These are phyloP conservation scores for Sphaerulina musiva DNA, from an alignment of 2,329 filamentous ascomycete genomes.

Conservation along the genomic window DNA sequence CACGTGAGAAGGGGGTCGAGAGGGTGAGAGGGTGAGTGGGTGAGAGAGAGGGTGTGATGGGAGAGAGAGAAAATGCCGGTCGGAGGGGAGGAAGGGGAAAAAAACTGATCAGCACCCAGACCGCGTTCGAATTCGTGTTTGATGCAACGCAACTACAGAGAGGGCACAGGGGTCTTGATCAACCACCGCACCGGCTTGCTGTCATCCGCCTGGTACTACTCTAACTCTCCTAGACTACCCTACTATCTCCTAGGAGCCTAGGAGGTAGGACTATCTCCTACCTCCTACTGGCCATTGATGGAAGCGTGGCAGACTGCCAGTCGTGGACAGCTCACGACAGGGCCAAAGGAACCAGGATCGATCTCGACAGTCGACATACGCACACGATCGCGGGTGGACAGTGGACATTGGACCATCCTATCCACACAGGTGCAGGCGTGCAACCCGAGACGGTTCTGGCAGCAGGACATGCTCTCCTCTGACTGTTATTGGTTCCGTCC, in stretches of 20 bases:
- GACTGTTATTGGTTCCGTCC: neutral
- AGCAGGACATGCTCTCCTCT: neutral
- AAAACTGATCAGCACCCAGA: neutral
- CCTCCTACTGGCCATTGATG: neutral
- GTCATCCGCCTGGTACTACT: neutral
- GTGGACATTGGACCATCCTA: too few species aligned
- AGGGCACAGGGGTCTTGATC: neutral
- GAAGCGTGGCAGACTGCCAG: neutral
- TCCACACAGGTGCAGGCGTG: neutral
- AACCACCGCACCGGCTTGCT: too few species aligned
- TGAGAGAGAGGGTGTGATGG: neutral
- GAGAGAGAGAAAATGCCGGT: neutral
- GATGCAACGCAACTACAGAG: neutral
- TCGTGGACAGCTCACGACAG: neutral
- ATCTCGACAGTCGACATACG: too few species aligned
- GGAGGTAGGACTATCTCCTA: too few species aligned
- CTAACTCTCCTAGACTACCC: neutral
- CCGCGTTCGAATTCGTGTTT: neutral
- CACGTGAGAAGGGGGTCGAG: neutral
- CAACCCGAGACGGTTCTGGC: neutral
- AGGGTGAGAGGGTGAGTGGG: neutral
- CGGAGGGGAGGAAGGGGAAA: neutral
- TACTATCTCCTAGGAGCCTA: neutral
- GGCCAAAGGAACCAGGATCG: too few species aligned
- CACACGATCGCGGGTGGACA: neutral